These are phyloP conservation scores for Curvularia sp. DNA, from an alignment of 2,329 filamentous ascomycete genomes.

Conservation along the genomic window DNA sequence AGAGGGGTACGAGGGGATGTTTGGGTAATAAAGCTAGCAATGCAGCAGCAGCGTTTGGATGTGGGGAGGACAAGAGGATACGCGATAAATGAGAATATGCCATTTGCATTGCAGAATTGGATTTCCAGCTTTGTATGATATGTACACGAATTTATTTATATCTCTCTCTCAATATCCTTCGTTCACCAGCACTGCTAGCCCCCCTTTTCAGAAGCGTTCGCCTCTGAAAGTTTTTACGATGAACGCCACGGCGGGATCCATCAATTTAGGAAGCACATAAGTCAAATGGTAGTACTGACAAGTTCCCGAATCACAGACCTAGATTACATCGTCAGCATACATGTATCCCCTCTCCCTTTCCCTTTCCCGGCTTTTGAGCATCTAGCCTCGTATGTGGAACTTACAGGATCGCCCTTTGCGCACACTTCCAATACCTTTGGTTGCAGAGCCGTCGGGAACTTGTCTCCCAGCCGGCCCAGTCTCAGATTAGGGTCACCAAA, in stretches of 20 bases:
- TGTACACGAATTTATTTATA: neutral
- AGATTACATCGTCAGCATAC: neutral
- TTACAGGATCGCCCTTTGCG: constrained; percentile 10
- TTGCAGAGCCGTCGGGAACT: constrained; percentile 4
- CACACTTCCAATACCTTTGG: constrained; percentile 8
- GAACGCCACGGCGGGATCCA: constrained; percentile 1
- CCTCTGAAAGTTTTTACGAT: constrained; percentile 6
- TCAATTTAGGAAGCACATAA: constrained; percentile 4
- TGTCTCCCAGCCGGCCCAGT: constrained; percentile 3
- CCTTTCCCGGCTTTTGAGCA: neutral
- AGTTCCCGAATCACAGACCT: constrained; percentile 10
- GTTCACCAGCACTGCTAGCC: neutral
- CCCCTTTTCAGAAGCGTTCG: neutral
- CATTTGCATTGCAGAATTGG: neutral
- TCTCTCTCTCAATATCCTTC: neutral
- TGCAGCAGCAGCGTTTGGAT: neutral
- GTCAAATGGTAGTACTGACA: constrained; percentile 10
- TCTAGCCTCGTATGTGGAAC: neutral
- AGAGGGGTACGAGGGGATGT: neutral
- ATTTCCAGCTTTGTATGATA: neutral
- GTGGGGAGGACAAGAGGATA: too few relatives aligned
- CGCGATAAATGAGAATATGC: neutral
- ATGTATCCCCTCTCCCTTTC: neutral
- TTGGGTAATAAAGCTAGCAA: neutral
- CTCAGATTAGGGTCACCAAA: constrained; percentile 11